These are phyloP conservation scores for Myxozyma neotropica DNA, from an alignment of 805 yeast species.

Conservation along the genomic window DNA sequence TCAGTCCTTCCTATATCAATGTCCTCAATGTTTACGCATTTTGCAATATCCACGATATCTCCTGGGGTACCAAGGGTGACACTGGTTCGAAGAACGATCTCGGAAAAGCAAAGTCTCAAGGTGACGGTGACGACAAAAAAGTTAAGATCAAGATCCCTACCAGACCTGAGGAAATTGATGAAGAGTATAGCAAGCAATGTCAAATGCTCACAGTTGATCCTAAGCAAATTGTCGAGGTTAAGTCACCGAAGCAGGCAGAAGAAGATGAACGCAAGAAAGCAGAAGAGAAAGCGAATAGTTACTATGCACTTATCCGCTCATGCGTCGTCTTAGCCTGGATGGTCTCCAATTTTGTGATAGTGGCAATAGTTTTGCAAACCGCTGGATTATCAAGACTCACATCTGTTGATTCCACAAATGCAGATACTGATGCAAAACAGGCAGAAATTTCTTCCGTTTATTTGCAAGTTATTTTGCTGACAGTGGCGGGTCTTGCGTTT, in stretches of 20 bases:
- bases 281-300: slow-evolving; percentile 51
- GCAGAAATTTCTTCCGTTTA: slow-evolving; percentile 7
- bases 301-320: slow-evolving; percentile 92
- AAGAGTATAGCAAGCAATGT: slow-evolving; percentile 74
- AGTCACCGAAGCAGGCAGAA: slow-evolving; percentile 54
- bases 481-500: slow-evolving; percentile 82
- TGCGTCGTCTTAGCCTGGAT: slow-evolving; percentile 96
- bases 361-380: slow-evolving; percentile 86
- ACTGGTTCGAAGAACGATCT: slow-evolving; percentile 67
- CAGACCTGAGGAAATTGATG: slow-evolving; percentile 75
- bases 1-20: slow-evolving; percentile 90
- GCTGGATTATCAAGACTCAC: slow-evolving; percentile 66
- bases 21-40: slow-evolving; percentile 93
- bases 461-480: slow-evolving; percentile 69
- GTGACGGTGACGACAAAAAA: slow-evolving; percentile 80
- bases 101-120: slow-evolving; percentile 75
- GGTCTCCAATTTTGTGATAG: slow-evolving; percentile 74
- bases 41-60: slow-evolving; percentile 96
- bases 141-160: slow-evolving; percentile 76
- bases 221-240: slow-evolving; percentile 49
- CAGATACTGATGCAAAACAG: slow-evolving; percentile 2
- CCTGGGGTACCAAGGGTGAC: slow-evolving; percentile 99
- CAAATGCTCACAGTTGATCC: slow-evolving; percentile 55
- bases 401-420: slow-evolving; percentile 60
- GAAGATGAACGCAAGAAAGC: slow-evolving; percentile 39